Evolutionary conservation across 768 basidiomycete species (phyloP).

Genomic region (Termitomyces sp.): DNA sequence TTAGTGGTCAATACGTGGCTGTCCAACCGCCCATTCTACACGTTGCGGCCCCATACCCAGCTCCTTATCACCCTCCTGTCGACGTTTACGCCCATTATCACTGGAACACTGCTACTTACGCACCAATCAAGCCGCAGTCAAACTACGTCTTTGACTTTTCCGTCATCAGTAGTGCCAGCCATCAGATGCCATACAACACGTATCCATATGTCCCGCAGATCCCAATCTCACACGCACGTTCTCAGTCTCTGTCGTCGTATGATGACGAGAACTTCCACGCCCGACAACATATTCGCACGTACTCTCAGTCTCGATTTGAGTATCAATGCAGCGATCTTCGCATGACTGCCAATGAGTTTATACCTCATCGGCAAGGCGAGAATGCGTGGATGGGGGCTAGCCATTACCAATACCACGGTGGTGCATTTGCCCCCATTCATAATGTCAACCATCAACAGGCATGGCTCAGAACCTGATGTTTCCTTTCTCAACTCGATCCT

Average conservation of each 20-base stretch:
- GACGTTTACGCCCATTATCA: conserved; percentile 34
- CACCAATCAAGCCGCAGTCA: conserved; percentile 35
- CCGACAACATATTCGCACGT: conserved; percentile 53
- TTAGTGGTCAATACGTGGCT: conserved; percentile 60
- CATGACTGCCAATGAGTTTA: conserved; percentile 40
- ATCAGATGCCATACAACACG: conserved; percentile 30
- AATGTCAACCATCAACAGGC: conserved; percentile 44
- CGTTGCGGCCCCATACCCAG: conserved; percentile 34
- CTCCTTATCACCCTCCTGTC: conserved; percentile 29
- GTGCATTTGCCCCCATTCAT: conserved; percentile 40
- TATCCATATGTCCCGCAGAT: conserved; percentile 36
- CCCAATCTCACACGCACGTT: conserved; percentile 46
- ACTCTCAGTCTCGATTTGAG: conserved; percentile 58
- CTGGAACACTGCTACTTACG: conserved; percentile 36
- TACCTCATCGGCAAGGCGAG: conserved; percentile 32
- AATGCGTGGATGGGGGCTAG: conserved; percentile 41
- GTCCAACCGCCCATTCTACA: conserved; percentile 50
- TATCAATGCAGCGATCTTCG: conserved; percentile 46
- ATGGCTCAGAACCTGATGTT: conserved; percentile 46
- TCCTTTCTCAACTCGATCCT: conserved; percentile 9
- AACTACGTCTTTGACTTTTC: conserved; percentile 37
- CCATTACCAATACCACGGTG: conserved; percentile 39
- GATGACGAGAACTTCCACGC: conserved; percentile 45
- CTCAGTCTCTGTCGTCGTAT: conserved; percentile 55
- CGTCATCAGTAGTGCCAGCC: conserved; percentile 28